These are phyloP conservation scores for Scalesia atractyloides DNA, from an alignment of 129 eudicot species.

Conservation along the genomic window DNA sequence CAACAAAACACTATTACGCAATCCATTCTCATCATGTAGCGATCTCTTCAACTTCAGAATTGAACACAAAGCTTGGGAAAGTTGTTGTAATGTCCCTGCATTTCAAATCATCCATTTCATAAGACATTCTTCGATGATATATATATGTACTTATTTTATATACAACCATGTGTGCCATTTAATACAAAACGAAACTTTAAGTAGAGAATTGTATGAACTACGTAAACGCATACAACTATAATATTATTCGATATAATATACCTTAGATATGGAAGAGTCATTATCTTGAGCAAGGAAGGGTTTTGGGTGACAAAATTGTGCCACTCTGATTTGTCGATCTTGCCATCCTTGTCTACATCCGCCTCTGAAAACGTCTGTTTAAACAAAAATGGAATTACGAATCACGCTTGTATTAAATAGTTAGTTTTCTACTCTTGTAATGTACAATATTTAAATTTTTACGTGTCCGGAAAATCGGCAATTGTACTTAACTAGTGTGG, in stretches of 20 bases:
- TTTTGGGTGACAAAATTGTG: slow-evolving; percentile 73
- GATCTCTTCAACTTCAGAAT: slow-evolving; percentile 90
- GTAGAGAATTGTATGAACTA: background rate
- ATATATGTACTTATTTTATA: background rate
- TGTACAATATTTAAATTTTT: background rate
- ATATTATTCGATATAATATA: slow-evolving; percentile 18
- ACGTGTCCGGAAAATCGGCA: background rate
- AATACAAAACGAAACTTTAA: background rate
- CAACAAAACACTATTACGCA: slow-evolving; percentile 19
- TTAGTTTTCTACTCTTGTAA: no score
- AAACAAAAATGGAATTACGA: background rate
- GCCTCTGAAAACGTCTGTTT: slow-evolving; percentile 87
- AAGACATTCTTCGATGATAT: background rate
- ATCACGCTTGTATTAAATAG: background rate
- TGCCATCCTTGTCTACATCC: slow-evolving; percentile 77
- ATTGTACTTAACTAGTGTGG: background rate
- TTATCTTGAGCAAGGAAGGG: slow-evolving; percentile 92
- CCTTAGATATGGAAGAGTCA: slow-evolving; percentile 98
- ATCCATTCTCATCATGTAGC: slow-evolving; percentile 48
- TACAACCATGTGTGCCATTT: background rate
- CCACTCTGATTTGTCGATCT: slow-evolving; percentile 89
- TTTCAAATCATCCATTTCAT: background rate
- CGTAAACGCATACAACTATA: background rate
- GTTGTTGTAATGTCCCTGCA: slow-evolving; percentile 98
- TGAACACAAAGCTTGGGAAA: slow-evolving; percentile 92